Evolutionary conservation across 441 rosid species (phyloP).

Genomic region (Mallotus japonicus): DNA sequence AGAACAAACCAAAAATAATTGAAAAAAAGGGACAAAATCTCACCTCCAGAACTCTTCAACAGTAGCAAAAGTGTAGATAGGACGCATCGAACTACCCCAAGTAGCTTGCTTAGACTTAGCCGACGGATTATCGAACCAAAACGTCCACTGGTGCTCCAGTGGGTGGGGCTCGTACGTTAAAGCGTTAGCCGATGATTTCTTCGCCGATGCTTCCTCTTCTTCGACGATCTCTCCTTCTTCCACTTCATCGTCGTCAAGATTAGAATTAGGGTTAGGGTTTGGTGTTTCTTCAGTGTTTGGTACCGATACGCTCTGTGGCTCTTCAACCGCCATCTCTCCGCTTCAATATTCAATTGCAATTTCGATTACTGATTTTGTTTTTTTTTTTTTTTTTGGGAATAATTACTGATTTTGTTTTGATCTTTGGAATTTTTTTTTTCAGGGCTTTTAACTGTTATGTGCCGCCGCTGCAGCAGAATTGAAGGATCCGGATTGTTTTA

Average conservation of each 20-base stretch:
- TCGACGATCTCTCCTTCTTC: constrained; percentile 71
- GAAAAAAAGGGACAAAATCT: neutral
- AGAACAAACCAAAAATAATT: neutral
- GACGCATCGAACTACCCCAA: constrained; percentile 79
- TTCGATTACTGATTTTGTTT: too few relatives aligned
- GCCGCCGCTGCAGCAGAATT: too few relatives aligned
- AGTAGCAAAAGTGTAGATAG: constrained; percentile 63
- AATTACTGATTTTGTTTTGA: too few relatives aligned
- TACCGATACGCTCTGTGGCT: constrained; percentile 29
- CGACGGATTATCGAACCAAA: constrained; percentile 77
- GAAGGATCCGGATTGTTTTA: too few relatives aligned
- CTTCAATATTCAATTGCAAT: neutral
- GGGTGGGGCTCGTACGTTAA: constrained; percentile 47
- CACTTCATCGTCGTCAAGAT: constrained; percentile 28
- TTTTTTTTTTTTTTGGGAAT: too few relatives aligned
- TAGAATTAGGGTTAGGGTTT: constrained; percentile 27
- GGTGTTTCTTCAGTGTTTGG: constrained; percentile 31
- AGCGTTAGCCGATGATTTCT: constrained; percentile 24
- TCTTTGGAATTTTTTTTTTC: too few relatives aligned
- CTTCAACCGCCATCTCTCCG: constrained; percentile 61
- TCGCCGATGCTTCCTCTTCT: constrained; percentile 9
- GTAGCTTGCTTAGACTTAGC: constrained; percentile 51
- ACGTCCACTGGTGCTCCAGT: constrained; percentile 79
- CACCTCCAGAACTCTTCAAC: constrained; percentile 90
- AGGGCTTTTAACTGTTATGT: too few relatives aligned